Evolutionary conservation across 148 eudicot genomes (phyloP).

Genomic region (Nepenthes mirabilis): DNA sequence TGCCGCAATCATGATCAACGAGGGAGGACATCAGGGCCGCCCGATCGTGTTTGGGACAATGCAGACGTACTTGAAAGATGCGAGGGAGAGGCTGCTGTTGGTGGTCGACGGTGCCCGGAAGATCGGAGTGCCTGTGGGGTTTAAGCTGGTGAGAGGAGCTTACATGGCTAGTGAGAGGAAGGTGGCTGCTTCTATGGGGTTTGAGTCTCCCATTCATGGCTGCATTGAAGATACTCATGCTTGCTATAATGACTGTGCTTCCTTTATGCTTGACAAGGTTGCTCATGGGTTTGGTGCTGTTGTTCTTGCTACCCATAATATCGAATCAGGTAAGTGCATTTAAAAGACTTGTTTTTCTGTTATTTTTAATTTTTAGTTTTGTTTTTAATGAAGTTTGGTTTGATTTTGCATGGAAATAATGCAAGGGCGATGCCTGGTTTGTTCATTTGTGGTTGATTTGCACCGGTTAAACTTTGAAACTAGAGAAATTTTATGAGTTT

Average conservation of each 20-base stretch:
- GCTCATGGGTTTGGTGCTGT: constrained; percentile 45
- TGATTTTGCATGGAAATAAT: background rate
- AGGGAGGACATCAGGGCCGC: constrained; percentile 11
- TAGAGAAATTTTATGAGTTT: no score
- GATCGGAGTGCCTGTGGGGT: constrained; percentile 66
- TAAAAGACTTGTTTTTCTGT: no score
- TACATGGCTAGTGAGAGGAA: constrained; percentile 64
- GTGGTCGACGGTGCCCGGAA: constrained; percentile 41
- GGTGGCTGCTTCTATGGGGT: constrained; percentile 51
- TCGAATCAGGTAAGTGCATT: constrained; percentile 56
- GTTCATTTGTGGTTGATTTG: background rate
- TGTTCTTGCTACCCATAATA: constrained; percentile 80
- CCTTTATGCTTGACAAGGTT: constrained; percentile 59
- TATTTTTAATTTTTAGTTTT: background rate
- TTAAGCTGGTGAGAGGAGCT: constrained; percentile 88
- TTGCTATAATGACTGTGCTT: constrained; percentile 68
- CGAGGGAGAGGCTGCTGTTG: constrained; percentile 44
- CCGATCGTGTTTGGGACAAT: constrained; percentile 60
- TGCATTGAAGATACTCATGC: constrained; percentile 52
- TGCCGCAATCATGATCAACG: constrained; percentile 36
- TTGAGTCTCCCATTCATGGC: constrained; percentile 63
- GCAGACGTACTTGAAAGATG: constrained; percentile 73
- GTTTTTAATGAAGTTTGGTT: background rate
- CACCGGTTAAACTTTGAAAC: background rate
- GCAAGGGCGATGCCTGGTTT: background rate